These are phyloP conservation scores for Ambispora gerdemannii DNA, from an alignment of 192 early-diverging fungal genomes.

Conservation along the genomic window DNA sequence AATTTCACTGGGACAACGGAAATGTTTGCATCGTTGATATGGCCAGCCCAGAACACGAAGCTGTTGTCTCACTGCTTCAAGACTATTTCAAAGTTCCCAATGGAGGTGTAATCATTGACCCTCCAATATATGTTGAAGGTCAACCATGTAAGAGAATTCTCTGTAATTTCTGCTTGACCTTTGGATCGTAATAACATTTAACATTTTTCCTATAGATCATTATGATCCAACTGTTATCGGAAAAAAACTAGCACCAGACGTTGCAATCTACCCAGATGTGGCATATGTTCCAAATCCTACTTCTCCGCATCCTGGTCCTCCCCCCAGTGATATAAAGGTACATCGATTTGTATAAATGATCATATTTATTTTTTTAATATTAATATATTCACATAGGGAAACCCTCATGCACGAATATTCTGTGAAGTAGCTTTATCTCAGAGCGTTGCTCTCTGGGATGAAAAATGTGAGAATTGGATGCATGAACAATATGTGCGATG, in stretches of 20 bases:
- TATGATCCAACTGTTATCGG: not conserved
- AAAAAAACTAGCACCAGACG: not conserved
- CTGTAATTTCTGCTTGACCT: not conserved
- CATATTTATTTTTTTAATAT: too few species aligned
- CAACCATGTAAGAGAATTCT: not conserved
- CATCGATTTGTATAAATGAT: not conserved
- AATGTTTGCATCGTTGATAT: not conserved
- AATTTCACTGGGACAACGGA: slow-evolving; percentile 3
- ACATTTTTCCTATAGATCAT: not conserved
- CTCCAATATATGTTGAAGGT: not conserved
- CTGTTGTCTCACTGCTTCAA: not conserved
- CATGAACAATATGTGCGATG: slow-evolving; percentile 1
- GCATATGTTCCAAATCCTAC: not conserved
- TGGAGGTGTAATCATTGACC: not conserved
- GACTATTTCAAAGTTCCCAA: not conserved
- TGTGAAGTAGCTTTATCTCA: not conserved
- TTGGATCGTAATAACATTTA: slow-evolving; percentile 1
- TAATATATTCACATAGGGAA: not conserved
- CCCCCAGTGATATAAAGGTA: not conserved
- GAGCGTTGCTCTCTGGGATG: not conserved
- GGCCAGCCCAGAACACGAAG: not conserved
- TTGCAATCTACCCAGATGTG: not conserved
- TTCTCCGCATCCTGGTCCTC: not conserved
- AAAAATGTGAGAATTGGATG: not conserved
- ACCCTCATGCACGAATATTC: not conserved